A percentile compares a stretch with the other conserved stretches of the same genome.
Conservation (phyloP, 73 alveolate species). For the Halteria grandinella region DNA sequence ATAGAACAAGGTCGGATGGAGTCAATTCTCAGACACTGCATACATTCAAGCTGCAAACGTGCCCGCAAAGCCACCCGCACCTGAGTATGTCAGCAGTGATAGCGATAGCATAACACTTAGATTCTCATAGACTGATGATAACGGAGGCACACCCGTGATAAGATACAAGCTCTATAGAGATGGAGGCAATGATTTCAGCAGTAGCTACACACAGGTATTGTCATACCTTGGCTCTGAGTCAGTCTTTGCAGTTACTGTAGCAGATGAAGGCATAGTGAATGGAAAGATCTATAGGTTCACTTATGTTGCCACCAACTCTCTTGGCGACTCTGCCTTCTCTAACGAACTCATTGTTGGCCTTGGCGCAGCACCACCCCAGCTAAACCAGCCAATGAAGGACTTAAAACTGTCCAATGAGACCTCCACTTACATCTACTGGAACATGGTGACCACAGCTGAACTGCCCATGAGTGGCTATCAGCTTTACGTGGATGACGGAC, state of each 20-base stretch:
- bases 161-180: conserved; percentile 52
- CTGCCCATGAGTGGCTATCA: conserved; percentile 58
- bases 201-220: neutral
- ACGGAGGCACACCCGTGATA: conserved; percentile 64
- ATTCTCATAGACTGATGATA: conserved; percentile 52
- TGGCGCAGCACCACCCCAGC: conserved; percentile 38
- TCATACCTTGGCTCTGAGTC: conserved; percentile 48
- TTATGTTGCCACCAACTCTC: conserved; percentile 55
- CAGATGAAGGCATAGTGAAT: conserved; percentile 15
- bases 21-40: conserved; percentile 53
- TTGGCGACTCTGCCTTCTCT: conserved; percentile 55
- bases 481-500: conserved; percentile 67
- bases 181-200: conserved; percentile 53
- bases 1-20: conserved; percentile 66
- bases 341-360: conserved; percentile 62
- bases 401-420: conserved; percentile 24
- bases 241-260: conserved; percentile 5
- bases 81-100: conserved; percentile 4
- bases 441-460: conserved; percentile 36
- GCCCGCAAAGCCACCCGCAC: conserved; percentile 64
- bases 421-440: conserved; percentile 53
- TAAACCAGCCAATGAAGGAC: conserved; percentile 7
- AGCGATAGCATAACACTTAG: conserved; percentile 30
- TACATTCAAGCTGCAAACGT: conserved; percentile 56
- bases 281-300: conserved; percentile 66